A percentile compares a stretch with the other conserved stretches of the same genome.
These are phyloP conservation scores for Byssothecium circinans DNA, from an alignment of 2,329 filamentous ascomycete species.

Conservation along the genomic window DNA sequence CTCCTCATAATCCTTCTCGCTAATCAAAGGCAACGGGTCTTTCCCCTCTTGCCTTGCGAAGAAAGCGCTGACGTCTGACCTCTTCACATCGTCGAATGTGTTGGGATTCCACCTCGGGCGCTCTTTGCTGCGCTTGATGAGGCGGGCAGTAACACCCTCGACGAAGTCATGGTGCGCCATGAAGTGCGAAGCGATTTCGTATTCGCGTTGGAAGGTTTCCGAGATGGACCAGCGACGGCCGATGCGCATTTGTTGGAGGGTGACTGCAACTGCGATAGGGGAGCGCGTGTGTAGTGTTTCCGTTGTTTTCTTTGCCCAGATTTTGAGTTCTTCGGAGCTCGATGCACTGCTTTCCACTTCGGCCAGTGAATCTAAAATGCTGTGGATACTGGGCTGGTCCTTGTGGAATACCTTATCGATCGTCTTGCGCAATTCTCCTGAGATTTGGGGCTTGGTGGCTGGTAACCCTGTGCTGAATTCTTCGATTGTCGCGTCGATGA, in stretches of 20 bases:
- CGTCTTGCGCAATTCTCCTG: conserved; percentile 70
- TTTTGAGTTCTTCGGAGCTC: conserved; percentile 51
- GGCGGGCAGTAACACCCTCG: conserved; percentile 81
- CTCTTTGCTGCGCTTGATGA: conserved; percentile 69
- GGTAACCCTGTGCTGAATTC: conserved; percentile 89
- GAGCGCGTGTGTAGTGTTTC: conserved; percentile 75
- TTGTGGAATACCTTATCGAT: conserved; percentile 69
- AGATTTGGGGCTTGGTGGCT: conserved; percentile 54
- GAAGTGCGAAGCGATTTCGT: conserved; percentile 81
- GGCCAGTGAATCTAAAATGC: conserved; percentile 70
- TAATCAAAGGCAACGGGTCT: conserved; percentile 63
- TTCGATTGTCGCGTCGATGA: conserved; percentile 86
- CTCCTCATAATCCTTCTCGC: conserved; percentile 61
- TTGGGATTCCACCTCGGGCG: conserved; percentile 76
- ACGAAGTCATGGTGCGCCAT: conserved; percentile 91
- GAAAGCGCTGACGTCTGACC: conserved; percentile 66
- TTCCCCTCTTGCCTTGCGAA: conserved; percentile 50
- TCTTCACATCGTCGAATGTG: conserved; percentile 67
- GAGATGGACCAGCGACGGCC: conserved; percentile 77
- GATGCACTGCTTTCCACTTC: conserved; percentile 44
- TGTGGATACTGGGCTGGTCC: conserved; percentile 63
- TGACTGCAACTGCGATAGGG: conserved; percentile 83
- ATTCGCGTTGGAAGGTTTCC: conserved; percentile 82
- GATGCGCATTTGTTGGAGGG: conserved; percentile 78
- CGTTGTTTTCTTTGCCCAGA: conserved; percentile 80